Evolutionary conservation across 345 rosid genomes (phyloP).

Genomic region (Crucihimalaya himalaica): DNA sequence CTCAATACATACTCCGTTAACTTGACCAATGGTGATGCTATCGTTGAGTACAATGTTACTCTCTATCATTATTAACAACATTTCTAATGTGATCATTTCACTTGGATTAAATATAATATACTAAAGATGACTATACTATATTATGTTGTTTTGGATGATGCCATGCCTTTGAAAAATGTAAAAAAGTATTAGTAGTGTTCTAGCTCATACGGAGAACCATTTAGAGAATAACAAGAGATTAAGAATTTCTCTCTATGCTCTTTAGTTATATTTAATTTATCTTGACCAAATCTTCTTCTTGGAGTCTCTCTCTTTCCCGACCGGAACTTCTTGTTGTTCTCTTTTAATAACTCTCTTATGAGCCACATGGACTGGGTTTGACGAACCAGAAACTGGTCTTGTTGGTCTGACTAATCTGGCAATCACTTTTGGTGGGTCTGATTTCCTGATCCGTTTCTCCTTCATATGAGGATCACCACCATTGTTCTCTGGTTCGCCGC

Average conservation of each 20-base stretch:
- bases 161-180: background rate
- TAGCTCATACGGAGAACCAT: background rate
- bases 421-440: conserved; percentile 71
- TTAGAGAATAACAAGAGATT: conserved; percentile 4
- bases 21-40: conserved; percentile 42
- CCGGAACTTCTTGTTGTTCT: conserved; percentile 55
- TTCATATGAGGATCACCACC: conserved; percentile 36
- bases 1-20: conserved; percentile 38
- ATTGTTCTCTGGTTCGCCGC: conserved; percentile 77
- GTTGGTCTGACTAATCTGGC: conserved; percentile 54
- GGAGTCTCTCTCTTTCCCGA: conserved; percentile 59
- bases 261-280: conserved; percentile 23
- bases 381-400: conserved; percentile 43
- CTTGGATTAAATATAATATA: background rate
- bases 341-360: conserved; percentile 54
- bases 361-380: conserved; percentile 42
- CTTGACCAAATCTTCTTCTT: conserved; percentile 86
- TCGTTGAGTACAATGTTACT: conserved; percentile 46
- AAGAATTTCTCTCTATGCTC: conserved; percentile 1
- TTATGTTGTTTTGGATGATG: background rate
- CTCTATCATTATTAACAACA: conserved; percentile 40
- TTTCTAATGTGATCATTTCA: background rate
- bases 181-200: background rate
- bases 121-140: too few relatives aligned
- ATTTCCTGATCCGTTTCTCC: conserved; percentile 65